These are phyloP conservation scores for Medicago ruthenica DNA, from an alignment of 306 rosid species.

Conservation along the genomic window DNA sequence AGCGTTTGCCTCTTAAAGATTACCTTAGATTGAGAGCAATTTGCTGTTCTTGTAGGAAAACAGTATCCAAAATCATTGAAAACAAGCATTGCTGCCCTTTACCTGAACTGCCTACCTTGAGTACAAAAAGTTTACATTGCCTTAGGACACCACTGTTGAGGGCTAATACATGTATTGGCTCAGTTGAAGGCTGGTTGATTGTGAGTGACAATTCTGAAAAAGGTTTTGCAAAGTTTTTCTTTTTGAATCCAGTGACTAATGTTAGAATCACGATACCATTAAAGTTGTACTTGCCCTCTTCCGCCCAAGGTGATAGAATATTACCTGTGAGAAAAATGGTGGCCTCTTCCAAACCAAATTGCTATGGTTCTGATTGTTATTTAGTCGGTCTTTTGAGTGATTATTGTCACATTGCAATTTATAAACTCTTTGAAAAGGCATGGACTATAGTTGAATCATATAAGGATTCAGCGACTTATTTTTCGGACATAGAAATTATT, in stretches of 20 bases:
- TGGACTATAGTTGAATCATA: neutral
- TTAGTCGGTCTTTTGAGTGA: neutral
- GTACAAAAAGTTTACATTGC: neutral
- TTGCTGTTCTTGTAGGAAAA: neutral
- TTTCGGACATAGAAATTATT: neutral
- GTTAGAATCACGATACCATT: conserved; percentile 5
- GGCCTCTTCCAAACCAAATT: conserved; percentile 5
- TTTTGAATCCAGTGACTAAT: neutral
- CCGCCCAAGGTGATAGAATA: too few species aligned
- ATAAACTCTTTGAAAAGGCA: neutral
- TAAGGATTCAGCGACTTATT: neutral
- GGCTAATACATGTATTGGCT: neutral
- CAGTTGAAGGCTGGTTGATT: neutral
- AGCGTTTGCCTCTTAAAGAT: neutral
- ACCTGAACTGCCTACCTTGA: conserved; percentile 21
- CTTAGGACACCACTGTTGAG: neutral
- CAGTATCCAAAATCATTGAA: neutral
- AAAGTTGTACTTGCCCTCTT: neutral
- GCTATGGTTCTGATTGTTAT: neutral
- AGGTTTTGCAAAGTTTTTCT: neutral
- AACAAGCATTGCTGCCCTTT: neutral
- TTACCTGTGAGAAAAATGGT: neutral
- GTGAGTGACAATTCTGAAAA: neutral
- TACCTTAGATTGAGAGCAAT: neutral
- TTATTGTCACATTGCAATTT: conserved; percentile 18